Evolutionary conservation across 2,329 filamentous ascomycete species (phyloP).

Genomic region (Diaporthe ilicicola): DNA sequence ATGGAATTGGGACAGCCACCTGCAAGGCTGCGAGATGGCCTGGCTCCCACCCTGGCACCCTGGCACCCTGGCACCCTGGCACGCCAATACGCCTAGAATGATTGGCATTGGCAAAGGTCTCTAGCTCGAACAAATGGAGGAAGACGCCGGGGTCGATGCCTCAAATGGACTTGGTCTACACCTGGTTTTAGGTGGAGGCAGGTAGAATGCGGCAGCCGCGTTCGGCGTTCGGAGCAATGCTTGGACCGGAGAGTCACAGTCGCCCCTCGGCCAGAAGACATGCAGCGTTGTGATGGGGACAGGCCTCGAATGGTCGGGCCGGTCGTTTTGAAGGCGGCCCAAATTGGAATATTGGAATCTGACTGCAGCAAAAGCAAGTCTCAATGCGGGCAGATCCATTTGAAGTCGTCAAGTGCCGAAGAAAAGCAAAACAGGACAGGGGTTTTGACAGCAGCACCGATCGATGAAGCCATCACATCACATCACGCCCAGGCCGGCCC

Average conservation of each 20-base stretch:
- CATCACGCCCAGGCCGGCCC: constrained; percentile 8
- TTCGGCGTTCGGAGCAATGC: background rate
- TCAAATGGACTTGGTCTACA: constrained; percentile 2
- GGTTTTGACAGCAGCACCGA: constrained; percentile 14
- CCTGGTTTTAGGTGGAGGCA: constrained; percentile 6
- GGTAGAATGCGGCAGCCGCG: background rate
- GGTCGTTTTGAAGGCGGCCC: constrained; percentile 10
- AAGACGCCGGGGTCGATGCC: constrained; percentile 16
- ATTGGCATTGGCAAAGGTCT: constrained; percentile 1
- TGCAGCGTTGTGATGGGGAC: too few relatives aligned
- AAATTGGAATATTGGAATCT: constrained; percentile 13
- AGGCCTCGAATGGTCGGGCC: constrained; percentile 9
- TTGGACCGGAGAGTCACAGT: background rate
- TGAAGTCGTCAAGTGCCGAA: constrained; percentile 16
- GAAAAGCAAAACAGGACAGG: background rate
- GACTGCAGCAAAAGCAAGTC: constrained; percentile 6
- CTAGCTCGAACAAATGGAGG: constrained; percentile 10
- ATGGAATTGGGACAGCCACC: constrained; percentile 20
- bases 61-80: too few relatives aligned
- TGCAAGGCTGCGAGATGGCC: constrained; percentile 16
- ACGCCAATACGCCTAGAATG: too few relatives aligned
- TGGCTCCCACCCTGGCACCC: too few relatives aligned
- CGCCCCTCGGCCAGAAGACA: background rate
- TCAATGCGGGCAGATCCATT: constrained; percentile 9
- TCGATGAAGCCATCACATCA: constrained; percentile 6